phyloP scores from a whole-genome alignment of 2,329 filamentous ascomycete species.

The Alternaria consortialis region DNA sequence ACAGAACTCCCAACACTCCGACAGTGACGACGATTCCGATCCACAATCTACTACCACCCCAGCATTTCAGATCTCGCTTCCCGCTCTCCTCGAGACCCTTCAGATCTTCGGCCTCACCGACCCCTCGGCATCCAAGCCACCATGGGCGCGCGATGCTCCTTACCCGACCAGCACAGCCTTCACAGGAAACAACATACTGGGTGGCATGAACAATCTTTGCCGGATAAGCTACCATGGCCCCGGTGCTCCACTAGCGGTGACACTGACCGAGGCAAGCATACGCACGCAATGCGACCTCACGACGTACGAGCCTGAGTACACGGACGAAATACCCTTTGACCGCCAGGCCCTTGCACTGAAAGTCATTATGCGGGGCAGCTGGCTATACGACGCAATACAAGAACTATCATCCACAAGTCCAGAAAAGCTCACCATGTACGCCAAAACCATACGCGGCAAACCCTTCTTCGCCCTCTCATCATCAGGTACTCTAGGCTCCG shows the following conservation, averaged over 20 bases:
- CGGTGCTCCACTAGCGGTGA: slow-evolving; percentile 82
- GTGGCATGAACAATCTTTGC: slow-evolving; percentile 81
- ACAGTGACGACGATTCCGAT: slow-evolving; percentile 47
- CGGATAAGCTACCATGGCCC: slow-evolving; percentile 78
- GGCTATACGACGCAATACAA: slow-evolving; percentile 74
- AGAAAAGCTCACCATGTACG: slow-evolving; percentile 70
- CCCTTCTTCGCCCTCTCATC: slow-evolving; percentile 79
- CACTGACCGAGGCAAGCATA: slow-evolving; percentile 84
- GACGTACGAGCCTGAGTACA: slow-evolving; percentile 75
- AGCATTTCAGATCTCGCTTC: slow-evolving; percentile 85
- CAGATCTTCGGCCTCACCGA: slow-evolving; percentile 85
- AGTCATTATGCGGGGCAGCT: slow-evolving; percentile 87
- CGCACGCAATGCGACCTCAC: slow-evolving; percentile 79
- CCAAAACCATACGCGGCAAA: slow-evolving; percentile 49
- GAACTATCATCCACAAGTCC: slow-evolving; percentile 77
- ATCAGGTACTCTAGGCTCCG: slow-evolving; percentile 66
- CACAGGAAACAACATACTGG: slow-evolving; percentile 76
- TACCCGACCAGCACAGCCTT: slow-evolving; percentile 75
- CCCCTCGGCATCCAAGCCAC: slow-evolving; percentile 48
- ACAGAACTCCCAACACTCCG: slow-evolving; percentile 45
- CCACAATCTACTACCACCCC: slow-evolving; percentile 58
- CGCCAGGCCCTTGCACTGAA: slow-evolving; percentile 84
- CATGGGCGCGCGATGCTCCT: slow-evolving; percentile 53
- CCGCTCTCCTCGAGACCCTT: slow-evolving; percentile 88
- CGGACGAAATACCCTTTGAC: slow-evolving; percentile 88